Conservation (phyloP, 1,139 yeast genomes). For the Pichia cactophila region DNA sequence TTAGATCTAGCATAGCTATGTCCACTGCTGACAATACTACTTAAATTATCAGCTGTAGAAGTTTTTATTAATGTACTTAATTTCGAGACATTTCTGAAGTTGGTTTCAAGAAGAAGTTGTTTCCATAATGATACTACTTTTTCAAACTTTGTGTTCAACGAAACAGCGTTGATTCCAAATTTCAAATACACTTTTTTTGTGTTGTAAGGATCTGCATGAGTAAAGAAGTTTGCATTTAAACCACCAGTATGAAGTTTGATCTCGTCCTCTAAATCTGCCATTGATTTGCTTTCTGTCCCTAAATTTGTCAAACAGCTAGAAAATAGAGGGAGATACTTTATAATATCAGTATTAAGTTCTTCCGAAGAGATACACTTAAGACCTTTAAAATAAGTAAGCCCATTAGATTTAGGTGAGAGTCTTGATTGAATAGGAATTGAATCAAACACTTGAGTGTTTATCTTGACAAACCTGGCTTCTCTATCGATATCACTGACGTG, state of each 20-base stretch:
- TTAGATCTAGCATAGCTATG: slow-evolving; percentile 73
- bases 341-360: slow-evolving; percentile 50
- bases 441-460: slow-evolving; percentile 27
- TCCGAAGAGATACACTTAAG: slow-evolving; percentile 33
- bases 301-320: slow-evolving; percentile 73
- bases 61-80: slow-evolving; percentile 66
- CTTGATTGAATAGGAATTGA: slow-evolving; percentile 25
- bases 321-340: slow-evolving; percentile 70
- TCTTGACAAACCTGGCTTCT: slow-evolving; percentile 38
- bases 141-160: slow-evolving; percentile 58
- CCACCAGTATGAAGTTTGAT: slow-evolving; percentile 87
- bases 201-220: slow-evolving; percentile 49
- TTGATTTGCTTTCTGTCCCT: slow-evolving; percentile 65
- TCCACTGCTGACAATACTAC: slow-evolving; percentile 78
- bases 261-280: slow-evolving; percentile 78
- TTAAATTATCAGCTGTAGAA: slow-evolving; percentile 70
- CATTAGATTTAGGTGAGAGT: slow-evolving; percentile 49
- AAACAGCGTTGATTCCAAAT: slow-evolving; percentile 58
- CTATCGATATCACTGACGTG: slow-evolving; percentile 64
- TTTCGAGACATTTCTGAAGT: slow-evolving; percentile 63
- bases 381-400: slow-evolving; percentile 63
- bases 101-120: slow-evolving; percentile 63
- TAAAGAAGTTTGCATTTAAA: slow-evolving; percentile 49
- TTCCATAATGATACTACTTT: slow-evolving; percentile 59
- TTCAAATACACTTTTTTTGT: slow-evolving; percentile 39